Evolutionary conservation across 176 grass and related monocot species (phyloP).

Genomic region (Lolium multiflorum): DNA sequence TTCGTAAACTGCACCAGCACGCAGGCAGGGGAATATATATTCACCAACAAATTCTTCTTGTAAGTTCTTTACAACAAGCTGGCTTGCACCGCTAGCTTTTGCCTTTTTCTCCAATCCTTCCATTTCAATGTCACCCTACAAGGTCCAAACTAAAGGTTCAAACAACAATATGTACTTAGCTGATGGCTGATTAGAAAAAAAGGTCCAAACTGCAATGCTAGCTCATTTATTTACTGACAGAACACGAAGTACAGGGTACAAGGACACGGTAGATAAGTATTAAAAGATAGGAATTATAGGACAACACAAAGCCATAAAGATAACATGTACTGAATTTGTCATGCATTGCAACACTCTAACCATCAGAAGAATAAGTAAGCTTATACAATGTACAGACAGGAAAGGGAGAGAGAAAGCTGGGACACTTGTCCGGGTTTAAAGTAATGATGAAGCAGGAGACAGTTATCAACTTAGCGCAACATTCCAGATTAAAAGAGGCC

Average conservation of each 20-base stretch:
- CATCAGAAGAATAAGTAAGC: neutral
- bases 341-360: neutral
- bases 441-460: constrained; percentile 1
- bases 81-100: constrained; percentile 92
- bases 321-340: neutral
- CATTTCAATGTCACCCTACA: constrained; percentile 84
- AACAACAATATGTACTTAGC: neutral
- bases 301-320: neutral
- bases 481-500: neutral
- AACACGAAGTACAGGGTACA: neutral
- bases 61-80: constrained; percentile 94
- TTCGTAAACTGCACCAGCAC: constrained; percentile 96
- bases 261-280: neutral
- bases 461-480: neutral
- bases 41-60: constrained; percentile 95
- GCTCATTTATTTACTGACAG: neutral
- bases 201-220: neutral
- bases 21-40: constrained; percentile 91
- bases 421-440: neutral
- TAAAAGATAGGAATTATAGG: constrained; percentile 10
- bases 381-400: constrained; percentile 1
- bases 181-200: constrained; percentile 24
- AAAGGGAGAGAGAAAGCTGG: neutral
- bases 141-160: neutral
- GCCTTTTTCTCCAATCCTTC: constrained; percentile 95